A percentile compares a stretch with the other conserved stretches of the same genome.
These are phyloP conservation scores for Fomes fomentarius DNA, from an alignment of 1,284 basidiomycete species.

Conservation along the genomic window DNA sequence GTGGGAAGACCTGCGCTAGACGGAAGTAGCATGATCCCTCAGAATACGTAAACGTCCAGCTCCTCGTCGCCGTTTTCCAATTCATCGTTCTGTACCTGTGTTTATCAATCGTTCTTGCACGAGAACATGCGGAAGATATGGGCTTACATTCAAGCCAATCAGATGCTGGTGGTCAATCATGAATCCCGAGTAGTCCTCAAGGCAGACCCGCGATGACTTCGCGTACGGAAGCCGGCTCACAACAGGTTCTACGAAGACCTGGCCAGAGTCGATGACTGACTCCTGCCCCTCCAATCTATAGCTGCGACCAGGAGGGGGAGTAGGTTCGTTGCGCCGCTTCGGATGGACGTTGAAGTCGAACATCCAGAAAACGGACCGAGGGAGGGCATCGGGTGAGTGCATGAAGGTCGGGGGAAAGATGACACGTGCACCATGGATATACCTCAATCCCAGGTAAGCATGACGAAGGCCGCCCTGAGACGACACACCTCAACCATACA, in stretches of 20 bases:
- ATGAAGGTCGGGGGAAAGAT: constrained; percentile 27
- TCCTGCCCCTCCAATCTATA: not conserved
- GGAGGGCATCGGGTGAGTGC: constrained; percentile 3
- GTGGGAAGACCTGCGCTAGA: too few relatives aligned
- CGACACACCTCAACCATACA: constrained; percentile 22
- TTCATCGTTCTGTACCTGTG: too few relatives aligned
- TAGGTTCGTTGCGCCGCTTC: constrained; percentile 16
- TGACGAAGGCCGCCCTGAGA: not conserved
- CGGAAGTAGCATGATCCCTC: too few relatives aligned
- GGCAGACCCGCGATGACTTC: not conserved
- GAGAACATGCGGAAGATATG: too few relatives aligned
- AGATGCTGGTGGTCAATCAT: constrained; percentile 27
- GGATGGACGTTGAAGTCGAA: constrained; percentile 41
- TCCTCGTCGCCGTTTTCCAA: too few relatives aligned
- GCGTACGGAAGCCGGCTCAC: constrained; percentile 20
- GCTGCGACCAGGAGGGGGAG: not conserved
- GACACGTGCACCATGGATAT: not conserved
- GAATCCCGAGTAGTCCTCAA: constrained; percentile 27
- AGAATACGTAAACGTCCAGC: too few relatives aligned
- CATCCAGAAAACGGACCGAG: constrained; percentile 6
- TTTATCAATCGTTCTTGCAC: too few relatives aligned
- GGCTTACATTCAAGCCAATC: not conserved
- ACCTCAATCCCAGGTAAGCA: not conserved
- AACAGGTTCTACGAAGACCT: constrained; percentile 5
- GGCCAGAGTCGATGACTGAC: constrained; percentile 1